phyloP scores from a whole-genome alignment of 441 rosid species.

The Syzygium syzygioides region DNA sequence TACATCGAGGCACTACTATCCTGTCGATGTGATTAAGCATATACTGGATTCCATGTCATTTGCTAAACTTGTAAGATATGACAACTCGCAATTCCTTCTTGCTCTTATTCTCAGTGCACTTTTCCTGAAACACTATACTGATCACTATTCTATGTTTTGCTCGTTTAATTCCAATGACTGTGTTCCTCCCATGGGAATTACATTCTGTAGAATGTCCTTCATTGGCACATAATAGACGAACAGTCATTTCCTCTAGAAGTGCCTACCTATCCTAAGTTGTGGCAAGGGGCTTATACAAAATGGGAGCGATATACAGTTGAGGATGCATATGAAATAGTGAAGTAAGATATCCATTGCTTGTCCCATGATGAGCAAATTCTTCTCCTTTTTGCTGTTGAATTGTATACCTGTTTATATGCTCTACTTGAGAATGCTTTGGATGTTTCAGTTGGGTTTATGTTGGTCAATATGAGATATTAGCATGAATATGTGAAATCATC shows the following conservation, averaged over 20 bases:
- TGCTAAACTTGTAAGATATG: constrained; percentile 78
- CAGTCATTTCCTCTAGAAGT: constrained; percentile 88
- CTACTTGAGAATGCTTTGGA: neutral
- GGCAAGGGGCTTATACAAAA: constrained; percentile 88
- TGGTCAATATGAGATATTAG: neutral
- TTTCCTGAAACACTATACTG: constrained; percentile 1
- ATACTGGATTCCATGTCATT: constrained; percentile 91
- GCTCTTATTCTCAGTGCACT: constrained; percentile 3
- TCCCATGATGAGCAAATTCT: neutral
- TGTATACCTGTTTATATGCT: neutral
- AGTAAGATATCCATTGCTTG: constrained; percentile 31
- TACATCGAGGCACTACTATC: constrained; percentile 86
- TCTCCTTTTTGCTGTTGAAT: neutral
- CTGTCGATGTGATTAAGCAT: constrained; percentile 70
- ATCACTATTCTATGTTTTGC: constrained; percentile 3
- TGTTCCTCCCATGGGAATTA: constrained; percentile 24
- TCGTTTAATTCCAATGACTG: neutral
- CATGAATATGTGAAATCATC: neutral
- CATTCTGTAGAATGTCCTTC: constrained; percentile 83
- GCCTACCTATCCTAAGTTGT: constrained; percentile 78
- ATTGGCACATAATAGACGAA: constrained; percentile 96
- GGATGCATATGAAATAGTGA: constrained; percentile 83
- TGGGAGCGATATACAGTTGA: constrained; percentile 90
- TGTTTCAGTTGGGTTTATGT: neutral
- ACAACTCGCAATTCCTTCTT: constrained; percentile 8